Evolutionary conservation across 2,329 filamentous ascomycete genomes (phyloP).

Genomic region (Fusarium citri): DNA sequence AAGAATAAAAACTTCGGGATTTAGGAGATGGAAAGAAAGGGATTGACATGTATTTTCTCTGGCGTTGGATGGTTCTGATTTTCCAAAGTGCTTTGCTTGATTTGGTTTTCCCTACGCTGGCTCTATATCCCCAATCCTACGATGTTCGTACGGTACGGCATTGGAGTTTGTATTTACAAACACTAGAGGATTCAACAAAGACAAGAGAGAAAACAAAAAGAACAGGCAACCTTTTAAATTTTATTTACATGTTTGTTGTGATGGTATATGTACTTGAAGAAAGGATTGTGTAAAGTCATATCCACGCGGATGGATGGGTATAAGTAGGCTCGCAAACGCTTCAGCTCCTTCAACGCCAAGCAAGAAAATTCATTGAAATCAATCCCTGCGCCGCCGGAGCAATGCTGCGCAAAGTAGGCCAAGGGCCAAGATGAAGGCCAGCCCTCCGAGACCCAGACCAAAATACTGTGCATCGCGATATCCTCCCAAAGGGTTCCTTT

Average conservation of each 20-base stretch:
- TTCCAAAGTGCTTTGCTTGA: slow-evolving; percentile 37
- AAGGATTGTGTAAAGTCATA: neutral
- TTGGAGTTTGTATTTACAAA: slow-evolving; percentile 48
- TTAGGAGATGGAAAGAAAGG: slow-evolving; percentile 30
- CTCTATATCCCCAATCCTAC: slow-evolving; percentile 37
- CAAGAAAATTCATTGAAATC: slow-evolving; percentile 1
- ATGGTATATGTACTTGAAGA: neutral
- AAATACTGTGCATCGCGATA: slow-evolving; percentile 45
- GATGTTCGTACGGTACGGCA: slow-evolving; percentile 35
- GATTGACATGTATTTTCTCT: slow-evolving; percentile 38
- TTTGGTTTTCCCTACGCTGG: slow-evolving; percentile 35
- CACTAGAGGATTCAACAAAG: slow-evolving; percentile 41
- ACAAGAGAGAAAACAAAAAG: slow-evolving; percentile 41
- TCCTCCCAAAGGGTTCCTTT: slow-evolving; percentile 27
- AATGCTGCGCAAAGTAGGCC: slow-evolving; percentile 32
- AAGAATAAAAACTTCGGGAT: slow-evolving; percentile 17
- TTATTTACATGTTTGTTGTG: slow-evolving; percentile 12
- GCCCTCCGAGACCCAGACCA: slow-evolving; percentile 36
- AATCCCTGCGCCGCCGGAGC: slow-evolving; percentile 34
- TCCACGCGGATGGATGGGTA: slow-evolving; percentile 26
- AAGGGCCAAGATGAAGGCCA: slow-evolving; percentile 39
- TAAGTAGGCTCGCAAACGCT: slow-evolving; percentile 2
- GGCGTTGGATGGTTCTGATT: slow-evolving; percentile 42
- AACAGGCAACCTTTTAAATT: slow-evolving; percentile 36
- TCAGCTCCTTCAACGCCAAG: slow-evolving; percentile 5